Percentiles rank a stretch among this genome's conserved stretches.
These are phyloP conservation scores for Venturia aucupariae DNA, from an alignment of 2,329 filamentous ascomycete species.

Conservation along the genomic window DNA sequence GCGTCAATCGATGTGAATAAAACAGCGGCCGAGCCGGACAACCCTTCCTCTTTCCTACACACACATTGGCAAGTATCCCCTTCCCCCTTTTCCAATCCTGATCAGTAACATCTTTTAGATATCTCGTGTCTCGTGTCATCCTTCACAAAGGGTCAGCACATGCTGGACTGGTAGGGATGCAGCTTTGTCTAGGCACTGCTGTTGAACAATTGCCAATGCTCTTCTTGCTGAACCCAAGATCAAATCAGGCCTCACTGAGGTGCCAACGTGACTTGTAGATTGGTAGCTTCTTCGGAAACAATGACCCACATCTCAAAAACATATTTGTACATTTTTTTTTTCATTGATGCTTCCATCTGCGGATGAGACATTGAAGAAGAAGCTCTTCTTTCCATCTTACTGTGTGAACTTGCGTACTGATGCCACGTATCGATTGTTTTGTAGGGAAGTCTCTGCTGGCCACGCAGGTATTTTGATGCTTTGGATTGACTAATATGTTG, in stretches of 20 bases:
- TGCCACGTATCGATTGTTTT: background rate
- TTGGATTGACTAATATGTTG: background rate
- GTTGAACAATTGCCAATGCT: background rate
- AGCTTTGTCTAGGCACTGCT: background rate
- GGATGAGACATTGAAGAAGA: constrained; percentile 2
- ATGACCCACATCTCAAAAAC: background rate
- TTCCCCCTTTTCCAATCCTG: background rate
- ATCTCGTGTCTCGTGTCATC: background rate
- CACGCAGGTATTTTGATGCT: background rate
- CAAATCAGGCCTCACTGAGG: background rate
- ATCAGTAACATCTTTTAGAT: background rate
- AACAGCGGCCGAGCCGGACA: background rate
- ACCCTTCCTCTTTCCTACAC: background rate
- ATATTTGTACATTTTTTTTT: background rate
- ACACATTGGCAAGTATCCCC: background rate
- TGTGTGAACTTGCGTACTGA: background rate
- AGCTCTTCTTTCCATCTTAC: background rate
- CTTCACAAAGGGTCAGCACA: background rate
- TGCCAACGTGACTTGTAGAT: background rate
- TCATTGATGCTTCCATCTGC: constrained; percentile 4
- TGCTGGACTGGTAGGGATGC: background rate
- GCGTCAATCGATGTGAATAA: background rate
- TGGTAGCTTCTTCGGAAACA: background rate
- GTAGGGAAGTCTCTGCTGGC: background rate
- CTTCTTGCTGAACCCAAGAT: background rate